These are phyloP conservation scores for Mucor circinelloides DNA, from an alignment of 371 early-diverging fungal genomes.

Conservation along the genomic window DNA sequence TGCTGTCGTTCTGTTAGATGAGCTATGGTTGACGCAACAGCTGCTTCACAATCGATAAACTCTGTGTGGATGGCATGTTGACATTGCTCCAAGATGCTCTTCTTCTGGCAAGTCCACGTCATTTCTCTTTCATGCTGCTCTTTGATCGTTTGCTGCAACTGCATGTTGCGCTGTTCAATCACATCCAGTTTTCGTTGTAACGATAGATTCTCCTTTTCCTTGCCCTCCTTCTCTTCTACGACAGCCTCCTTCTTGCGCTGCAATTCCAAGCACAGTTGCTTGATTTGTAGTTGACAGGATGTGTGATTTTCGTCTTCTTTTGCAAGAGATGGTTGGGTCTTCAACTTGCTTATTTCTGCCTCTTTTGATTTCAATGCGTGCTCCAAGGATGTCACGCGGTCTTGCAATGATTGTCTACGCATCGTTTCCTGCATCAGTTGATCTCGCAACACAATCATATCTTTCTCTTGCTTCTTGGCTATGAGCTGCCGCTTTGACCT, in stretches of 20 bases:
- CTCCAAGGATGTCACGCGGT: constrained; percentile 1
- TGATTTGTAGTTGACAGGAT: not conserved
- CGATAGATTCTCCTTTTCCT: not conserved
- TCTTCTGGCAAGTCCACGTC: not conserved
- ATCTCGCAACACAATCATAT: not conserved
- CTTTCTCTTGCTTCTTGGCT: not conserved
- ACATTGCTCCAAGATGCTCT: not conserved
- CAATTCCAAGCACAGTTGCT: not conserved
- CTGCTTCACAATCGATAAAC: not conserved
- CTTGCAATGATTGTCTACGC: constrained; percentile 1
- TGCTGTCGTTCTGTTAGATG: not conserved
- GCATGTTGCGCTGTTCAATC: not conserved
- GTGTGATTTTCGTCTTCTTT: not conserved
- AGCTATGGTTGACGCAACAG: not conserved
- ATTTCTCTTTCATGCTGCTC: not conserved
- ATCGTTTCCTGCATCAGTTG: constrained; percentile 3
- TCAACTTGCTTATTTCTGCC: not conserved
- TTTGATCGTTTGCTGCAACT: not conserved
- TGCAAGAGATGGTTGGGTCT: not conserved
- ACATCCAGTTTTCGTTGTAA: not conserved
- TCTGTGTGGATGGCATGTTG: not conserved
- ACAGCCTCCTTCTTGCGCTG: not conserved
- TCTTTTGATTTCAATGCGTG: not conserved
- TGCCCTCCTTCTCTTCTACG: not conserved
- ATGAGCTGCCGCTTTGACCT: not conserved